These are phyloP conservation scores for Gentiana straminea DNA, from an alignment of 257 asterid genomes.

Conservation along the genomic window DNA sequence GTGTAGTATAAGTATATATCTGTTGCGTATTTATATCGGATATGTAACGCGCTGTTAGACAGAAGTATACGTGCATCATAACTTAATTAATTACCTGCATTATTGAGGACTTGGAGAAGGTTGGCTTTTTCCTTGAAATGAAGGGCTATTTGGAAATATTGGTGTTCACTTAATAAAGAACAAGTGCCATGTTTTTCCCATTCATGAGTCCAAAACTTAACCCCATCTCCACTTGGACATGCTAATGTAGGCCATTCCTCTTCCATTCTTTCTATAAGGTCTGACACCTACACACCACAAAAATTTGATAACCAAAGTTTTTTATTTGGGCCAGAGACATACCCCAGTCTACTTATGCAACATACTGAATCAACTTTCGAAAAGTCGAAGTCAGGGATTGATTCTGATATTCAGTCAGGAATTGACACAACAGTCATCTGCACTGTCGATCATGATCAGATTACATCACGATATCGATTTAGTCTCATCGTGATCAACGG, in stretches of 20 bases:
- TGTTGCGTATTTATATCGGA: no score
- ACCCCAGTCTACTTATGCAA: background rate
- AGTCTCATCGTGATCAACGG: no score
- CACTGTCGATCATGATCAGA: no score
- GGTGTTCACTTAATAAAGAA: constrained; percentile 33
- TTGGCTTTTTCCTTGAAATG: constrained; percentile 40
- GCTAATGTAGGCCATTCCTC: constrained; percentile 75
- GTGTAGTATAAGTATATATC: no score
- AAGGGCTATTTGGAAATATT: constrained; percentile 53
- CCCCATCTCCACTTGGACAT: constrained; percentile 59
- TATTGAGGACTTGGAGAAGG: constrained; percentile 39
- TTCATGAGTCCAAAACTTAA: constrained; percentile 66
- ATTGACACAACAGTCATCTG: no score
- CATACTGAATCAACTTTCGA: no score
- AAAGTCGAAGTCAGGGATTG: no score
- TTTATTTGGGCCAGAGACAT: no score
- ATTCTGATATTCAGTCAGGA: no score
- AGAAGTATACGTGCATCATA: no score
- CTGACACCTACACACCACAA: constrained; percentile 31
- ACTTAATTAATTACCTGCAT: constrained; percentile 33
- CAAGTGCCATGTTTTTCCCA: constrained; percentile 90
- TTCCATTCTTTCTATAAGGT: constrained; percentile 41
- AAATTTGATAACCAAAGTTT: background rate
- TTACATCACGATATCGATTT: no score
- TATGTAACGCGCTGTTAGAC: no score